phyloP scores from a whole-genome alignment of 495 filamentous ascomycete species.

The Neurospora tetraspora region DNA sequence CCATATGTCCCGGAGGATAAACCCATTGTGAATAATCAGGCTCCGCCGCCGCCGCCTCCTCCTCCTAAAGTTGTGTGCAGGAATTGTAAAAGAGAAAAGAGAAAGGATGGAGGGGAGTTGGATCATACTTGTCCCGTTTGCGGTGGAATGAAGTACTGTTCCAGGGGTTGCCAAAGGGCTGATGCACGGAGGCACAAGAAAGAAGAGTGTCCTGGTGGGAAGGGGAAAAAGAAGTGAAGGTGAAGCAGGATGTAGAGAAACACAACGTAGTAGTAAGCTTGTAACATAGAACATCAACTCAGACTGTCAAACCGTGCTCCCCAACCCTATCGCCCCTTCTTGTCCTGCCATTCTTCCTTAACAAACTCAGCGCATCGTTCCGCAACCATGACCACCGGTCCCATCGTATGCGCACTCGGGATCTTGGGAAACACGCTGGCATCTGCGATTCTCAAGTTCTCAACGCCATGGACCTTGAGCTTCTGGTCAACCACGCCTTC shows the following conservation, averaged over 20 bases:
- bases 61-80: constrained; percentile 4
- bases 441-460: constrained; percentile 36
- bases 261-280: neutral
- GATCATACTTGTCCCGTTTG: constrained; percentile 20
- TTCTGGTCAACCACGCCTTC: constrained; percentile 35
- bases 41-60: neutral
- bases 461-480: constrained; percentile 39
- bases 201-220: constrained; percentile 5
- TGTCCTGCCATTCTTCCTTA: constrained; percentile 17
- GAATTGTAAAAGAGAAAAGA: constrained; percentile 17
- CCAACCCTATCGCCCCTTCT: constrained; percentile 1
- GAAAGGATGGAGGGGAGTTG: constrained; percentile 10
- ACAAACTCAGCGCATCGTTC: constrained; percentile 44
- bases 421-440: constrained; percentile 41
- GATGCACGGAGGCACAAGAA: constrained; percentile 28
- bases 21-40: neutral
- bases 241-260: neutral
- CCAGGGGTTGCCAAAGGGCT: constrained; percentile 21
- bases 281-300: neutral
- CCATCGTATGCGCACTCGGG: constrained; percentile 34
- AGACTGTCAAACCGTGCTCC: neutral
- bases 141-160: constrained; percentile 23
- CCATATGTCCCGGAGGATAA: constrained; percentile 8
- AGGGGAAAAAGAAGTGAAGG: neutral
- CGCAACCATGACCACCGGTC: constrained; percentile 39